Evolutionary conservation across 805 yeast species (phyloP).

Genomic region (Zygotorulaspora chibaensis): DNA sequence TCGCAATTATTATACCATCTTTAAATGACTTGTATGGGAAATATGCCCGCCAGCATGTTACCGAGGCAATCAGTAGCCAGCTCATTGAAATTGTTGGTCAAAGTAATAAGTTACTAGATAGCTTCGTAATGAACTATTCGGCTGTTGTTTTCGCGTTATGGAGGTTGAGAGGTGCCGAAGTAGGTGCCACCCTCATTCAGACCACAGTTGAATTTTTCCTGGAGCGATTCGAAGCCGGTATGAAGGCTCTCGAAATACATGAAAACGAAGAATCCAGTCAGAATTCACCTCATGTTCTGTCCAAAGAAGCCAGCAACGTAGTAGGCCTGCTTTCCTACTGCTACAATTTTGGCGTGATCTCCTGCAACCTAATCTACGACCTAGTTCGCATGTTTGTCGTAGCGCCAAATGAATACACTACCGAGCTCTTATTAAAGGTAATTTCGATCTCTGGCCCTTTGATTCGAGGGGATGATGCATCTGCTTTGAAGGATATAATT

Average conservation of each 20-base stretch:
- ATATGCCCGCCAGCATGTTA: conserved; percentile 77
- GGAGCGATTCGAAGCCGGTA: conserved; percentile 31
- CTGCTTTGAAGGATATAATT: conserved; percentile 76
- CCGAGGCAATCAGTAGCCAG: conserved; percentile 58
- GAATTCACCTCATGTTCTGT: conserved; percentile 12
- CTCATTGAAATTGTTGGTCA: conserved; percentile 60
- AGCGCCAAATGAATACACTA: conserved; percentile 61
- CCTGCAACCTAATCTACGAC: conserved; percentile 74
- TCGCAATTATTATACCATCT: conserved; percentile 64
- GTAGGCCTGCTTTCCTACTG: conserved; percentile 71
- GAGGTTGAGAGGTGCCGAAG: conserved; percentile 76
- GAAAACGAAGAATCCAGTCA: conserved; percentile 1
- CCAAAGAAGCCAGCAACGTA: conserved; percentile 59
- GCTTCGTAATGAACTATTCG: conserved; percentile 75
- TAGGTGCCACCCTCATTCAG: conserved; percentile 85
- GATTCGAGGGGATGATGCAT: conserved; percentile 86
- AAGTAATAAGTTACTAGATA: conserved; percentile 67
- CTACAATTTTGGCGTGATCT: conserved; percentile 71
- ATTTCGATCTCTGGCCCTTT: conserved; percentile 76
- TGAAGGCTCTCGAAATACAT: not conserved
- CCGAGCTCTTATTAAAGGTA: conserved; percentile 71
- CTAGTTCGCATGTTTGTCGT: conserved; percentile 51
- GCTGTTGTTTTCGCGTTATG: conserved; percentile 71
- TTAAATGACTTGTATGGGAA: conserved; percentile 57
- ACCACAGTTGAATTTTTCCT: conserved; percentile 69